phyloP scores from a whole-genome alignment of 768 basidiomycete genomes.

The Dioszegia crocea region DNA sequence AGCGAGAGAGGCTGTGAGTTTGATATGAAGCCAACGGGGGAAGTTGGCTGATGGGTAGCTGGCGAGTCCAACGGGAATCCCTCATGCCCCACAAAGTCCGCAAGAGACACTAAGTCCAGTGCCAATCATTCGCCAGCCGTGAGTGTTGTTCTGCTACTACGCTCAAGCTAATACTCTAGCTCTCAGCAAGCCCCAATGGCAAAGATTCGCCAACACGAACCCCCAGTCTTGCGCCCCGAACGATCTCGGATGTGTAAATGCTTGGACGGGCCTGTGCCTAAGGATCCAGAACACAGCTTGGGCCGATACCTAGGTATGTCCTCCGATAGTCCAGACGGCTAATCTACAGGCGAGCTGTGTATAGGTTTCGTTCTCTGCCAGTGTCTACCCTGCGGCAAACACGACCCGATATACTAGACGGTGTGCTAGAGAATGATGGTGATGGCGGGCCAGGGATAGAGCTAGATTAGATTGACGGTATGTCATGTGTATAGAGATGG shows the following conservation, averaged over 20 bases:
- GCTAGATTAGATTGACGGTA: too few relatives aligned
- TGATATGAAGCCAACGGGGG: too few relatives aligned
- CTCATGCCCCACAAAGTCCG: too few relatives aligned
- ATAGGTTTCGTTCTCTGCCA: slow-evolving; percentile 17
- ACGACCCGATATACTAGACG: slow-evolving; percentile 14
- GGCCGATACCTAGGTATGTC: slow-evolving; percentile 7
- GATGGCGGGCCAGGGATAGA: too few relatives aligned
- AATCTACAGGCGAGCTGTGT: slow-evolving; percentile 16
- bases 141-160: neutral
- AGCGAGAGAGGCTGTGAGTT: too few relatives aligned
- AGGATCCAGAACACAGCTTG: neutral
- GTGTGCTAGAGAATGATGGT: neutral
- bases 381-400: slow-evolving; percentile 7
- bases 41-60: too few relatives aligned
- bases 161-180: neutral
- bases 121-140: neutral
- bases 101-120: too few relatives aligned
- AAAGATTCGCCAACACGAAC: neutral
- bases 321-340: neutral
- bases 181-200: neutral
- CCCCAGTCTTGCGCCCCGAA: neutral
- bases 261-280: neutral
- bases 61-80: too few relatives aligned
- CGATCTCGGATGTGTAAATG: neutral
- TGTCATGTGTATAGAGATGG: too few relatives aligned